These are phyloP conservation scores for Hysterium pulicare DNA, from an alignment of 2,329 filamentous ascomycete genomes.

Conservation along the genomic window DNA sequence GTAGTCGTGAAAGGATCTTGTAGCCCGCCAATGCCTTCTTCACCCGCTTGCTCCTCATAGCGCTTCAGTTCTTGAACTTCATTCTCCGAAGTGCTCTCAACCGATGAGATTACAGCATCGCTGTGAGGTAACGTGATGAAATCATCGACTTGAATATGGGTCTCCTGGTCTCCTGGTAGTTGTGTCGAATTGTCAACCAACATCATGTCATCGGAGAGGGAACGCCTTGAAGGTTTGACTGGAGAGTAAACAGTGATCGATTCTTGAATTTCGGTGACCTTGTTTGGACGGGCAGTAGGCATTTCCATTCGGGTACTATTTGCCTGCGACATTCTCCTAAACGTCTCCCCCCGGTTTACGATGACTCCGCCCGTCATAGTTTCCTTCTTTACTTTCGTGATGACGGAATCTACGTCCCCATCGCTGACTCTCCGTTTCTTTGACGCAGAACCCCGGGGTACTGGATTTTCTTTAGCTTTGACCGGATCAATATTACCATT, in stretches of 20 bases:
- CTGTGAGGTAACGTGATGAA: constrained; percentile 15
- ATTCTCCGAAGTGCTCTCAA: constrained; percentile 25
- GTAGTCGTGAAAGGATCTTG: constrained; percentile 24
- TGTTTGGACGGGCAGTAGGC: neutral
- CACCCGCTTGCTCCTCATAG: constrained; percentile 10
- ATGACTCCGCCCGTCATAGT: constrained; percentile 19
- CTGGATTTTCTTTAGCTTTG: constrained; percentile 60
- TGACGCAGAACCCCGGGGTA: constrained; percentile 56
- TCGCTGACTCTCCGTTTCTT: constrained; percentile 50
- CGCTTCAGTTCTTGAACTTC: constrained; percentile 14
- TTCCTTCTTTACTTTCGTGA: constrained; percentile 27
- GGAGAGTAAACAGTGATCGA: constrained; percentile 3
- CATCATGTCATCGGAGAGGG: constrained; percentile 21
- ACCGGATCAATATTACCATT: constrained; percentile 61
- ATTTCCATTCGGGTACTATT: neutral
- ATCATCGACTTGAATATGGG: constrained; percentile 11
- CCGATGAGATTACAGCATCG: constrained; percentile 32
- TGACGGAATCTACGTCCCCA: constrained; percentile 19
- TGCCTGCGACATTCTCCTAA: constrained; percentile 19
- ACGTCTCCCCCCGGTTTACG: constrained; percentile 19
- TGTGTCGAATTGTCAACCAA: constrained; percentile 29
- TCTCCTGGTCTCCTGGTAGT: constrained; percentile 16
- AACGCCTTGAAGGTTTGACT: constrained; percentile 17
- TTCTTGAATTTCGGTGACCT: neutral
- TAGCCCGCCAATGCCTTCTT: constrained; percentile 8